These are phyloP conservation scores for Ustilago nuda DNA, from an alignment of 1,284 basidiomycete genomes.

Conservation along the genomic window DNA sequence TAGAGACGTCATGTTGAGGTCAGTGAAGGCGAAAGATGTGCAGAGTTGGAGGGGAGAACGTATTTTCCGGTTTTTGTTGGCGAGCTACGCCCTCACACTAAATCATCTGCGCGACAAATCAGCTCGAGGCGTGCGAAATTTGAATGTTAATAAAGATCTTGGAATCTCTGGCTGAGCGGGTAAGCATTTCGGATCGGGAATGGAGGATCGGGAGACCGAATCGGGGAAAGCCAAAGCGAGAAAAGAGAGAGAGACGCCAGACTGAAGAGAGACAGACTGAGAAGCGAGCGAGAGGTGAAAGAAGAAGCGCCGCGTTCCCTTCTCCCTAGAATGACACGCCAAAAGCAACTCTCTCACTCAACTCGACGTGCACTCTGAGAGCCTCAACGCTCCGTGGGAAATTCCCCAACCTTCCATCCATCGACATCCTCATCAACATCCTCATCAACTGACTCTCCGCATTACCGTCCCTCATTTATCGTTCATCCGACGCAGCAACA, in stretches of 20 bases:
- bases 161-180: not conserved
- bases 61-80: not conserved
- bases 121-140: conserved; percentile 5
- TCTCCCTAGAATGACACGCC: conserved; percentile 1
- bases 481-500: not conserved
- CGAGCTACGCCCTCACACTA: conserved; percentile 1
- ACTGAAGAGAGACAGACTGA: not conserved
- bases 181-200: not conserved
- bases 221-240: conserved; percentile 1
- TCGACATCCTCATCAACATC: not conserved
- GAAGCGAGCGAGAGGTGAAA: not conserved
- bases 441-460: not conserved
- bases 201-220: conserved; percentile 1
- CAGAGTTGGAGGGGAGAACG: not conserved
- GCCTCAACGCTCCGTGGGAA: conserved; percentile 1
- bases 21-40: not conserved
- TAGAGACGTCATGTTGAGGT: not conserved
- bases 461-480: not conserved
- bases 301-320: conserved; percentile 2
- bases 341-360: not conserved
- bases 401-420: conserved; percentile 4
- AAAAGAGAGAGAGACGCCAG: not conserved
- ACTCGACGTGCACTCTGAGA: conserved; percentile 10
- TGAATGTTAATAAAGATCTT: not conserved
- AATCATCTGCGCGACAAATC: not conserved